These are phyloP conservation scores for Phylloporus sp. DNA, from an alignment of 1,284 basidiomycete species.

Conservation along the genomic window DNA sequence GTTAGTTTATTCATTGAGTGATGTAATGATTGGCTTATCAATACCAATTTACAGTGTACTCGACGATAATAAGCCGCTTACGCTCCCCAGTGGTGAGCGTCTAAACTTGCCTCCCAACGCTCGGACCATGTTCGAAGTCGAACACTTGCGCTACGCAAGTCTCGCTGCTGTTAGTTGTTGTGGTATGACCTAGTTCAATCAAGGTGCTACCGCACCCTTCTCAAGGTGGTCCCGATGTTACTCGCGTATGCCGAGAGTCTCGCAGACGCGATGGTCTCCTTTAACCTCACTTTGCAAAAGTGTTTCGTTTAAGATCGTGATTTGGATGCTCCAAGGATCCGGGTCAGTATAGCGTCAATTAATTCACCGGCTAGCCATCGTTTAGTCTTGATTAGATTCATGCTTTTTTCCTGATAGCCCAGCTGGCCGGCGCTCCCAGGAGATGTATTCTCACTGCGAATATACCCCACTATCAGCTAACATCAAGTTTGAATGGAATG, in stretches of 20 bases:
- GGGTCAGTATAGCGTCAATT: no score
- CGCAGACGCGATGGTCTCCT: slow-evolving; percentile 96
- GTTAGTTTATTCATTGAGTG: slow-evolving; percentile 51
- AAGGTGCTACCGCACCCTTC: slow-evolving; percentile 89
- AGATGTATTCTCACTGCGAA: no score
- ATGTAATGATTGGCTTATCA: slow-evolving; percentile 18
- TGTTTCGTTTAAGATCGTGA: slow-evolving; percentile 74
- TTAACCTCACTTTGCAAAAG: slow-evolving; percentile 94
- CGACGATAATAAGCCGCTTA: slow-evolving; percentile 98
- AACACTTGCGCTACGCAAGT: slow-evolving; percentile 96
- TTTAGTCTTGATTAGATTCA: no score
- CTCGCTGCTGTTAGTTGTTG: slow-evolving; percentile 99
- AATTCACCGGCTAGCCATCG: no score
- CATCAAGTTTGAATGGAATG: no score
- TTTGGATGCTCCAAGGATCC: no score
- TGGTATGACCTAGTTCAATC: slow-evolving; percentile 99
- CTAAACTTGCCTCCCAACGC: slow-evolving; percentile 97
- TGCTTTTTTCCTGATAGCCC: no score
- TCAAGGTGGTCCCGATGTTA: slow-evolving; percentile 95
- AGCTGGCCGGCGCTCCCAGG: no score
- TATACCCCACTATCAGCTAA: no score
- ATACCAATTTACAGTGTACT: slow-evolving; percentile 73
- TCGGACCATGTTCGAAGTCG: slow-evolving; percentile 99
- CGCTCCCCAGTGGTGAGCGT: slow-evolving; percentile 94
- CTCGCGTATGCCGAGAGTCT: slow-evolving; percentile 94